phyloP scores from a whole-genome alignment of 1,284 basidiomycete genomes.

The Cryptococcus sp. region DNA sequence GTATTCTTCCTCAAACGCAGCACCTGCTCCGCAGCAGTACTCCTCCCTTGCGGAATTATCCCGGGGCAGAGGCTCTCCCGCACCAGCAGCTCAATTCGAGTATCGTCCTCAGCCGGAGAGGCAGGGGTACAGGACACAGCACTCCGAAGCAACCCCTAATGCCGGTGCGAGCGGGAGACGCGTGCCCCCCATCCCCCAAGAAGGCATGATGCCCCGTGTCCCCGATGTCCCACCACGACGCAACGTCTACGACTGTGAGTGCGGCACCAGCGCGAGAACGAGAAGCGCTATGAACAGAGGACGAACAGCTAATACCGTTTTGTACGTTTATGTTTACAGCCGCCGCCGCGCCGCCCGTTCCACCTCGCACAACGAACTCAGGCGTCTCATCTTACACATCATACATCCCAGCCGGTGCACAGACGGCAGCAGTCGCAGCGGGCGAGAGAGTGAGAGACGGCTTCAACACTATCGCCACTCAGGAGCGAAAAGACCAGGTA shows the following conservation, averaged over 20 bases:
- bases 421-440: slow-evolving; percentile 16
- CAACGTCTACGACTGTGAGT: slow-evolving; percentile 12
- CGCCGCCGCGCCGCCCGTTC: slow-evolving; percentile 4
- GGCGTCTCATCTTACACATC: slow-evolving; percentile 6
- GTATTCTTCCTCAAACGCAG: slow-evolving; percentile 2
- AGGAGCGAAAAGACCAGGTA: slow-evolving; percentile 31
- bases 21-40: slow-evolving; percentile 17
- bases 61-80: slow-evolving; percentile 9
- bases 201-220: slow-evolving; percentile 19
- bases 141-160: neutral
- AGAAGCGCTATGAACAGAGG: neutral
- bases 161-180: slow-evolving; percentile 16
- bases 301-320: neutral
- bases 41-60: slow-evolving; percentile 23
- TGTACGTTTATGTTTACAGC: neutral
- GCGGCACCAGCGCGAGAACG: neutral
- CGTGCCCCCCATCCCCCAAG: slow-evolving; percentile 21
- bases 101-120: slow-evolving; percentile 21
- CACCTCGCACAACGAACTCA: slow-evolving; percentile 12
- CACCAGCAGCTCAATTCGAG: slow-evolving; percentile 4
- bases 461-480: slow-evolving; percentile 24
- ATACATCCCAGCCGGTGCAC: slow-evolving; percentile 24
- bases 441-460: slow-evolving; percentile 24
- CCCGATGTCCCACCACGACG: slow-evolving; percentile 17
- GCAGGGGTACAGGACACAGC: slow-evolving; percentile 20